Evolutionary conservation across 2,329 filamentous ascomycete genomes (phyloP).

Genomic region (Triangularia setosa): DNA sequence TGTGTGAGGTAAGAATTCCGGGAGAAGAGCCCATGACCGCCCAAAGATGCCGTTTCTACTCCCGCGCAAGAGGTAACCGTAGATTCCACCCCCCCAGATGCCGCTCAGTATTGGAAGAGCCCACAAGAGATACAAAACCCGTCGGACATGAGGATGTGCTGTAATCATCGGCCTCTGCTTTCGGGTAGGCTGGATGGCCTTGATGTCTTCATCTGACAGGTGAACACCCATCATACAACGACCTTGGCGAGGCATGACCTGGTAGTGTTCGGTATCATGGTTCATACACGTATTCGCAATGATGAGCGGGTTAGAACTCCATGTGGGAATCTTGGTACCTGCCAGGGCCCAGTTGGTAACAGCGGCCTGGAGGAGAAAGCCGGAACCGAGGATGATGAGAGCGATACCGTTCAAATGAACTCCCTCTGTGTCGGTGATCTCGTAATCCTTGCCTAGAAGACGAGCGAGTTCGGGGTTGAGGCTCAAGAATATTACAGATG

Average conservation of each 20-base stretch:
- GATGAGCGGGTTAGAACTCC: conserved; percentile 32
- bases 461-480: conserved; percentile 25
- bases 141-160: conserved; percentile 24
- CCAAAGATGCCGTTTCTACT: conserved; percentile 24
- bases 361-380: conserved; percentile 28
- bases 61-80: conserved; percentile 23
- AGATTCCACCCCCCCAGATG: conserved; percentile 22
- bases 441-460: conserved; percentile 14
- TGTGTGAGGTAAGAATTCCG: conserved; percentile 24
- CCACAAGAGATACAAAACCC: conserved; percentile 26
- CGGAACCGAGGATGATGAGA: conserved; percentile 27
- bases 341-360: conserved; percentile 29
- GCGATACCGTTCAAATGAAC: conserved; percentile 26
- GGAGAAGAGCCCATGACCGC: conserved; percentile 27
- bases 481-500: conserved; percentile 29
- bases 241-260: conserved; percentile 16
- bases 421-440: conserved; percentile 8
- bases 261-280: conserved; percentile 18
- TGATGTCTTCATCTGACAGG: conserved; percentile 16
- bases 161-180: conserved; percentile 26
- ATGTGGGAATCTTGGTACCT: conserved; percentile 27
- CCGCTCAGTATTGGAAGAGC: conserved; percentile 18
- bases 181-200: conserved; percentile 14
- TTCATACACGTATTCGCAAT: conserved; percentile 25
- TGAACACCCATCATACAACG: conserved; percentile 31